phyloP scores from a whole-genome alignment of 306 rosid genomes.

The Quercus berberidifolia region DNA sequence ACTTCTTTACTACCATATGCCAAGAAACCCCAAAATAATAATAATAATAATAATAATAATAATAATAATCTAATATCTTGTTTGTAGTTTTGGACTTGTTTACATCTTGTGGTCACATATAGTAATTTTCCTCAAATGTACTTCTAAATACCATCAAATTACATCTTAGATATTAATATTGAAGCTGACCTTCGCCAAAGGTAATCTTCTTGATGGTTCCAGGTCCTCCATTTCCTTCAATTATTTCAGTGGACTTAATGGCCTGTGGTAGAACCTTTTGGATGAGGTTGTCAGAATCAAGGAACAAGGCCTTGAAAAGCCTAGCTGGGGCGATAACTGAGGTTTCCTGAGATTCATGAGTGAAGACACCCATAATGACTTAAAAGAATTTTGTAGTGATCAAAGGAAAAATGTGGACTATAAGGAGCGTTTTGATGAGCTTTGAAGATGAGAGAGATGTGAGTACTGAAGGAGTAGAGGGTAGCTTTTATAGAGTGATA shows the following conservation, averaged over 20 bases:
- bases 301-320: slow-evolving; percentile 29
- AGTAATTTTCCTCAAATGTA: no score
- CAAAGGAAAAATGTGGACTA: background rate
- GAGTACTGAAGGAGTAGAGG: background rate
- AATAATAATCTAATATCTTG: no score
- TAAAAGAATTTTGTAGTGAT: background rate
- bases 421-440: background rate
- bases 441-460: background rate
- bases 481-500: background rate
- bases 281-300: slow-evolving; percentile 20
- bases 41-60: no score
- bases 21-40: no score
- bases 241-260: slow-evolving; percentile 17
- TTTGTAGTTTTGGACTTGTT: no score
- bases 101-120: no score
- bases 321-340: slow-evolving; percentile 25
- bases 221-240: slow-evolving; percentile 42
- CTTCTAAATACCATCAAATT: no score
- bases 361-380: slow-evolving; percentile 34
- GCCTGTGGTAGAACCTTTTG: slow-evolving; percentile 11
- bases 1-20: no score
- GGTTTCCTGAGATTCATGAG: slow-evolving; percentile 3
- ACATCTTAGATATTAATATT: no score
- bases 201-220: slow-evolving; percentile 41
- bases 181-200: slow-evolving; percentile 12